Base-by-base conservation (phyloP, 768 basidiomycete genomes). In the Hortiboletus flavorubellus region DNA sequence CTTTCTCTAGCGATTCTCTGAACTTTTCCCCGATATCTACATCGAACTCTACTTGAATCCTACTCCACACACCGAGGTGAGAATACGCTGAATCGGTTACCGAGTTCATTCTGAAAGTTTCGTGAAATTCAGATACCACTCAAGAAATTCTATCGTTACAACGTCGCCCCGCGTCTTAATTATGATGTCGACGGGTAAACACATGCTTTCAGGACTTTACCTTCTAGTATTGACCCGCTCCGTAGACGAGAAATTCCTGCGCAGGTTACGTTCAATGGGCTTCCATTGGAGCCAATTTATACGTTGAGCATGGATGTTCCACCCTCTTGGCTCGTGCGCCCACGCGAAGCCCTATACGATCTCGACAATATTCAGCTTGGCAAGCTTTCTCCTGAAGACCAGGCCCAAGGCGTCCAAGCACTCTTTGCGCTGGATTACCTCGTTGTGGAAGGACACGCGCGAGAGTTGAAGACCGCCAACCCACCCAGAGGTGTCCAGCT, bases 261-360 rank as follows among this genome's bases (percentile, higher is more conserved):
- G 0, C 74, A 77, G 21, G 79, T 86, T 1, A 68, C 75, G 4
- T 98, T 99, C 71, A 76, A 77, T 9, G 79, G 78, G 49, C 76
- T 99, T 9, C 94, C 96, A 0, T 69, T 80, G 2, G 89, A 94
- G 11, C 91, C 94, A 0, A 92, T 99, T 53, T 93, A 94, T 63
- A 98, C 96, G 0, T 79, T 98, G n/a, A 84, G 85, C 5, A 87
- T 97, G 82, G 96, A 98, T 49, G 86, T 93, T 2, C 92, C 91
- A 6, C 76, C 85, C 2, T 84, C 96, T 0, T 99, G 97, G 97
- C 84, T 98, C 8, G 94, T 93, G 29, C 86, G 92, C 11, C 97
- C 96, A 1, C 83, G 85, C 12, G 85, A 92, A 64, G 89, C 95
- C 0, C 76, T 86, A 2, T 91, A 97, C 61, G 96, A 99, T 68